Conservation (phyloP, 1,284 basidiomycete genomes). For the Melanopsichium pennsylvanicum region DNA sequence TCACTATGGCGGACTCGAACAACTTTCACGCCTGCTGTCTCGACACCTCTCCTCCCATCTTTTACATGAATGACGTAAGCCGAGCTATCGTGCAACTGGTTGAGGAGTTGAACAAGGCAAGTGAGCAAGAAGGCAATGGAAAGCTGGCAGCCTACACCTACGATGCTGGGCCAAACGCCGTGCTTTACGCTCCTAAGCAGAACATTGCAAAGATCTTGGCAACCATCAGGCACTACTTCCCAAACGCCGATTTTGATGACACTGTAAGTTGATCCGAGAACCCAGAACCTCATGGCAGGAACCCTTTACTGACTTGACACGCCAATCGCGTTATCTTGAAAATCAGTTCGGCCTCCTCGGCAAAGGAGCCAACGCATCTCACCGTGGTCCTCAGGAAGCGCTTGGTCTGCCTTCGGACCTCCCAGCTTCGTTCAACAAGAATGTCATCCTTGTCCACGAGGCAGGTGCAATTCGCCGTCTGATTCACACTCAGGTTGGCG, state of each 20-base stretch:
- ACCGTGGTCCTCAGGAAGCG: conserved; percentile 51
- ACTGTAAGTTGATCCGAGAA: too few relatives aligned
- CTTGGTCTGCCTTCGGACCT: conserved; percentile 45
- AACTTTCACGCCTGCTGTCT: conserved; percentile 94
- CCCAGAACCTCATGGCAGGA: too few relatives aligned
- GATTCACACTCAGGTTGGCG: conserved; percentile 65
- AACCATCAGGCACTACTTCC: conserved; percentile 64
- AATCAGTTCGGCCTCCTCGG: conserved; percentile 60
- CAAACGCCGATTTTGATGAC: conserved; percentile 64
- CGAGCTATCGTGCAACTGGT: conserved; percentile 69
- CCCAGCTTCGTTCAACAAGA: conserved; percentile 53
- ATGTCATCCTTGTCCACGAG: conserved; percentile 62
- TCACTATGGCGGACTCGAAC: conserved; percentile 95
- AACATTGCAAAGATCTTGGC: conserved; percentile 52
- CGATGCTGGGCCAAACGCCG: conserved; percentile 97
- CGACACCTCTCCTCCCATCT: conserved; percentile 96
- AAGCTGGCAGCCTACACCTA: conserved; percentile 94
- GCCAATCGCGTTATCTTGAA: too few relatives aligned
- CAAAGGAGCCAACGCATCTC: conserved; percentile 53
- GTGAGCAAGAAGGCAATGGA: conserved; percentile 70
- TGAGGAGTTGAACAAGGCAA: conserved; percentile 91
- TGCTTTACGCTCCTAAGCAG: conserved; percentile 84
- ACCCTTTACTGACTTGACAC: too few relatives aligned
- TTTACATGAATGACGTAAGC: conserved; percentile 98
- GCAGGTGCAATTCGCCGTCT: conserved; percentile 59